phyloP scores from a whole-genome alignment of 192 early-diverging fungal species.

The Coemansia sp. region DNA sequence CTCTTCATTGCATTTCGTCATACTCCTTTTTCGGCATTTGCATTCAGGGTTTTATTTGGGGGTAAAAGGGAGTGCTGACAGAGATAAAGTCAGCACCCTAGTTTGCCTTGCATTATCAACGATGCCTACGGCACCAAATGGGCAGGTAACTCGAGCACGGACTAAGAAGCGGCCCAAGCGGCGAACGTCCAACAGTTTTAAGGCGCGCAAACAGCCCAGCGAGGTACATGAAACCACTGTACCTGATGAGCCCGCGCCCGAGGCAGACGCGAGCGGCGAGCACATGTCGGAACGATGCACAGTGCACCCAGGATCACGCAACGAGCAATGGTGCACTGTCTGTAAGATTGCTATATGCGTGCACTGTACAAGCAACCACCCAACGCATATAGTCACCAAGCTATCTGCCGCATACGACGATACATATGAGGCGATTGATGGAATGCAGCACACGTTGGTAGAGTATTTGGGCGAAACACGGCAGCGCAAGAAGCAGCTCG shows the following conservation, averaged over 20 bases:
- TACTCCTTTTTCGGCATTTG: not conserved
- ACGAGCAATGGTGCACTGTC: constrained; percentile 47
- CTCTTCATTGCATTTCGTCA: constrained; percentile 1
- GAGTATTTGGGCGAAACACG: constrained; percentile 33
- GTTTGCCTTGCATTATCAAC: not conserved
- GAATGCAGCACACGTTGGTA: constrained; percentile 30
- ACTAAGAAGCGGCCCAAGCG: constrained; percentile 9
- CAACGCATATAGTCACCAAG: constrained; percentile 22
- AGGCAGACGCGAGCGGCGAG: not conserved
- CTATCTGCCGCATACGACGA: constrained; percentile 51
- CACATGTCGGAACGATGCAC: constrained; percentile 27
- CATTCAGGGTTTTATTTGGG: not conserved
- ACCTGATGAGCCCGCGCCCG: not conserved
- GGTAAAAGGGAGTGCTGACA: not conserved
- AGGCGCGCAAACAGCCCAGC: not conserved
- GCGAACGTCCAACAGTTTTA: not conserved
- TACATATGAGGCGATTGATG: constrained; percentile 42
- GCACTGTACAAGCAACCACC: constrained; percentile 26
- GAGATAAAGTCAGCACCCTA: not conserved
- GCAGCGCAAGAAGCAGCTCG: constrained; percentile 23
- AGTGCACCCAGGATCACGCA: constrained; percentile 41
- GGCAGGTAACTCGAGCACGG: not conserved
- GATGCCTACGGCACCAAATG: not conserved
- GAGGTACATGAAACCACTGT: not conserved
- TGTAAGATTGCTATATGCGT: constrained; percentile 39